phyloP scores from a whole-genome alignment of 441 rosid species.

The Adansonia grandidieri region DNA sequence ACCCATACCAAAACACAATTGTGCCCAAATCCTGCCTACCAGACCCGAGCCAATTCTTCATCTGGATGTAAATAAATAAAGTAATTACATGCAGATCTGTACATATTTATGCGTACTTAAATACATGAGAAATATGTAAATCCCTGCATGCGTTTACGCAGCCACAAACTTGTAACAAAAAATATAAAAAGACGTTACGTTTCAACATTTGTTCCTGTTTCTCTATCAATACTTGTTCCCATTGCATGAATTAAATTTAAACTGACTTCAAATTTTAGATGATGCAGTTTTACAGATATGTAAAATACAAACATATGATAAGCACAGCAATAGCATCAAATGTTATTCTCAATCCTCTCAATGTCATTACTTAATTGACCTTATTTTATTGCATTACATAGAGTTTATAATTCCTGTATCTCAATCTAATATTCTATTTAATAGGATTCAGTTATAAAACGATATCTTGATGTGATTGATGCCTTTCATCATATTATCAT shows the following conservation, averaged over 20 bases:
- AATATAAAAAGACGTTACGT: not conserved
- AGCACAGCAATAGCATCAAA: constrained; percentile 28
- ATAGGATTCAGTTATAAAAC: not conserved
- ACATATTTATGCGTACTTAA: not conserved
- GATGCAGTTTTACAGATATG: not conserved
- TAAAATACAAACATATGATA: constrained; percentile 8
- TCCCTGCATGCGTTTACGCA: not conserved
- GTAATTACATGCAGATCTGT: not conserved
- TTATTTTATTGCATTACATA: not conserved
- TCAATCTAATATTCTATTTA: not conserved
- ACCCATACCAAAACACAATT: too few species aligned
- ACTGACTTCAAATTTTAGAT: not conserved
- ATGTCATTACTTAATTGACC: not conserved
- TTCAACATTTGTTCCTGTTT: not conserved
- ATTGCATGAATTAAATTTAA: not conserved
- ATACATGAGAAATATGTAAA: not conserved
- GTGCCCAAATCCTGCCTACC: too few species aligned
- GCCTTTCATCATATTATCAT: too few species aligned
- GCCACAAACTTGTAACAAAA: not conserved
- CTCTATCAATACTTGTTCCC: not conserved
- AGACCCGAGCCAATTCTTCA: not conserved
- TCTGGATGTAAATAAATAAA: too few species aligned
- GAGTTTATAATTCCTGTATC: not conserved
- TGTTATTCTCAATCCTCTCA: constrained; percentile 6
- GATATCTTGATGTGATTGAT: not conserved